Conservation (phyloP, 2,329 filamentous ascomycete species). For the Nothomitra cinnamomea region DNA sequence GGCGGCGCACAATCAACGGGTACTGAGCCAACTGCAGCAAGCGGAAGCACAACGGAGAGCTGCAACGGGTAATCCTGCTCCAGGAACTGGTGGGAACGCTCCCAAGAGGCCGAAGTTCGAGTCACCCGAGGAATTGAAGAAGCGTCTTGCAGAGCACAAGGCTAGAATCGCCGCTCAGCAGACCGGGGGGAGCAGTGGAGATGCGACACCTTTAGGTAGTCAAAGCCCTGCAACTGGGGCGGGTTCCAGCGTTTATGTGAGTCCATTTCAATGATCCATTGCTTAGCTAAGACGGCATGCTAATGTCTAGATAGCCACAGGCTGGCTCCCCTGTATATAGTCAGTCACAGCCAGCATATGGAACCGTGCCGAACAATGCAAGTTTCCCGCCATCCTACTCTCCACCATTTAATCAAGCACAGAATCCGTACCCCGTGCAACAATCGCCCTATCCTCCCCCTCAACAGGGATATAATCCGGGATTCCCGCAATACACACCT, state of each 20-base stretch:
- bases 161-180: slow-evolving; percentile 46
- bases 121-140: slow-evolving; percentile 59
- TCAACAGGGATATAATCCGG: slow-evolving; percentile 7
- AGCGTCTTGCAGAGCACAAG: slow-evolving; percentile 60
- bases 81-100: slow-evolving; percentile 35
- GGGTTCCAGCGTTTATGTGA: slow-evolving; percentile 32
- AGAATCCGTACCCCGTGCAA: slow-evolving; percentile 4
- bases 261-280: slow-evolving; percentile 17
- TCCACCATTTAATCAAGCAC: background rate
- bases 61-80: slow-evolving; percentile 66
- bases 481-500: slow-evolving; percentile 18
- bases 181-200: slow-evolving; percentile 36
- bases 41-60: slow-evolving; percentile 68
- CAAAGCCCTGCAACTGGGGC: slow-evolving; percentile 27
- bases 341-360: slow-evolving; percentile 6
- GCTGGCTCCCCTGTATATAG: slow-evolving; percentile 6
- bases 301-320: background rate
- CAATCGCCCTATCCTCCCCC: slow-evolving; percentile 4
- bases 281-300: background rate
- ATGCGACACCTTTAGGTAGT: slow-evolving; percentile 35
- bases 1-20: slow-evolving; percentile 69
- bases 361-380: background rate
- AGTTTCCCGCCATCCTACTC: slow-evolving; percentile 1
- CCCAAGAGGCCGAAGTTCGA: slow-evolving; percentile 56
- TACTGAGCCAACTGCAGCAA: slow-evolving; percentile 72